Evolutionary conservation across 1,139 yeast genomes (phyloP).

Genomic region (Nematodospora anomalae): DNA sequence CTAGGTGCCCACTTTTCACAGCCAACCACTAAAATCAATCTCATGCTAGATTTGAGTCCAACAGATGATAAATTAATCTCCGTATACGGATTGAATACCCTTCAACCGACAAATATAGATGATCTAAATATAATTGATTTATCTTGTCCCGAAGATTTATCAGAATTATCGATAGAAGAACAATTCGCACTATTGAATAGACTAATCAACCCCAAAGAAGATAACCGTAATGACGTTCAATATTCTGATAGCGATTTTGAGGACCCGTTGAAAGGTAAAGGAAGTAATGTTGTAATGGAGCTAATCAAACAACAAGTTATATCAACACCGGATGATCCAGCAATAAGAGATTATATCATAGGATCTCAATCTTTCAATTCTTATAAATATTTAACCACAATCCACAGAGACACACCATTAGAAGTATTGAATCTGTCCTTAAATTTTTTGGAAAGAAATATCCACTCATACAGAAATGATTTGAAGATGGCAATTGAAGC

Average conservation of each 20-base stretch:
- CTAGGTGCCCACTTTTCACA: neutral
- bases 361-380: slow-evolving; percentile 75
- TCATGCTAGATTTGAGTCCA: slow-evolving; percentile 31
- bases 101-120: slow-evolving; percentile 22
- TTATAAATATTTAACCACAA: slow-evolving; percentile 61
- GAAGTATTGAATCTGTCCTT: slow-evolving; percentile 57
- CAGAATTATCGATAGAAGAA: slow-evolving; percentile 26
- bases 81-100: slow-evolving; percentile 28
- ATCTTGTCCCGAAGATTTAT: slow-evolving; percentile 24
- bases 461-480: slow-evolving; percentile 65
- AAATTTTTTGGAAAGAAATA: slow-evolving; percentile 56
- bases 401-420: slow-evolving; percentile 72
- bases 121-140: slow-evolving; percentile 22
- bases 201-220: slow-evolving; percentile 21
- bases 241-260: slow-evolving; percentile 23
- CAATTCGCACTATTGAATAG: slow-evolving; percentile 30
- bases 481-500: slow-evolving; percentile 66
- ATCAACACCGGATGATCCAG: slow-evolving; percentile 41
- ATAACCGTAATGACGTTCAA: slow-evolving; percentile 4
- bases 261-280: slow-evolving; percentile 59
- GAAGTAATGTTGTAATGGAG: slow-evolving; percentile 43
- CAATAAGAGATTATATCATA: slow-evolving; percentile 57
- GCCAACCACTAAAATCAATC: neutral
- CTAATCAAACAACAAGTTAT: slow-evolving; percentile 40
- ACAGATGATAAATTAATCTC: slow-evolving; percentile 21